Percentiles rank a stretch among this genome's conserved stretches.
Evolutionary conservation across 2,329 filamentous ascomycete species (phyloP).

Genomic region (Delphinella strobiligena): DNA sequence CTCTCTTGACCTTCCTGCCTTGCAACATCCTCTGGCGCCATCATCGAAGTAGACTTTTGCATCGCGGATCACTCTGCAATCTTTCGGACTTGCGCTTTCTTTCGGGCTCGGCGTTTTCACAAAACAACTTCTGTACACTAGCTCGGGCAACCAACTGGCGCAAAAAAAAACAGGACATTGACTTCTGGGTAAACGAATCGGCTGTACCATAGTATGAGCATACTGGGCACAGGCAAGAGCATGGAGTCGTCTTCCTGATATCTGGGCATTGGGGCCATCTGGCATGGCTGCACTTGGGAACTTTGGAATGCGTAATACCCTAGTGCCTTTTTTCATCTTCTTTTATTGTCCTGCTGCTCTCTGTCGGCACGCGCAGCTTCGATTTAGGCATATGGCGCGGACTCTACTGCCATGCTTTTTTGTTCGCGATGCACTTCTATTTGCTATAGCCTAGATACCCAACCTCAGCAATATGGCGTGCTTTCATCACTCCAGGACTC

Average conservation of each 20-base stretch:
- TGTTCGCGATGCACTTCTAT: not conserved
- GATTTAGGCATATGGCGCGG: not conserved
- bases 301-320: not conserved
- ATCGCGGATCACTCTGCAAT: not conserved
- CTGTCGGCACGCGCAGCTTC: not conserved
- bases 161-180: no score
- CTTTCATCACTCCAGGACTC: no score
- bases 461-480: no score
- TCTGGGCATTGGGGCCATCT: not conserved
- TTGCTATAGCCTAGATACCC: not conserved
- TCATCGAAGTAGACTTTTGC: not conserved
- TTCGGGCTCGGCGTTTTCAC: not conserved
- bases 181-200: not conserved
- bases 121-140: not conserved
- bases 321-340: not conserved
- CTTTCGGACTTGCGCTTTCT: not conserved
- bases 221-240: not conserved
- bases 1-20: not conserved
- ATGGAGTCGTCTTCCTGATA: not conserved
- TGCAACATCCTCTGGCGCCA: not conserved
- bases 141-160: no score
- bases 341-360: not conserved
- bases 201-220: not conserved
- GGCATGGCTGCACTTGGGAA: no score
- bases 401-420: not conserved